These are phyloP conservation scores for Pleurotus platypus DNA, from an alignment of 768 basidiomycete genomes.

Conservation along the genomic window DNA sequence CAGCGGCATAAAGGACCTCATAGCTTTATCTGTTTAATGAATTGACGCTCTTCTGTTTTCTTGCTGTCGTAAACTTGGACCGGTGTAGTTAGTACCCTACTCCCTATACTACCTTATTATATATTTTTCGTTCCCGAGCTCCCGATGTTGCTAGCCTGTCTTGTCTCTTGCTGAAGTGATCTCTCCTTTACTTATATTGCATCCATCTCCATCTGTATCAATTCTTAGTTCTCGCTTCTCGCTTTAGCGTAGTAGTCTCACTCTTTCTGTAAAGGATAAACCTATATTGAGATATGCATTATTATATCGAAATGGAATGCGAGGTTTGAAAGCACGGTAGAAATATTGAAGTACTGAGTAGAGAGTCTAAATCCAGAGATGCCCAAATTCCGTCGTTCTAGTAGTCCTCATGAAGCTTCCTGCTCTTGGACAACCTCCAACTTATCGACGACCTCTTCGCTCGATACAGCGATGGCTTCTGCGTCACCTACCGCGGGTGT, in stretches of 20 bases:
- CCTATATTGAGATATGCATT: conserved; percentile 9
- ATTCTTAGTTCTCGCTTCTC: conserved; percentile 1
- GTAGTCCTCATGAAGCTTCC: conserved; percentile 9
- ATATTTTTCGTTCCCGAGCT: not conserved
- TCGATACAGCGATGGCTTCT: conserved; percentile 27
- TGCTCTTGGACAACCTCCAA: conserved; percentile 34
- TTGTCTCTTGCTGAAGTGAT: conserved; percentile 5
- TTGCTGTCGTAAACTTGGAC: conserved; percentile 5
- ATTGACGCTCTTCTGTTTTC: conserved; percentile 8
- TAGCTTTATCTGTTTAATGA: conserved; percentile 11
- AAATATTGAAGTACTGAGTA: conserved; percentile 2
- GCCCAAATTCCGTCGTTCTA: conserved; percentile 18
- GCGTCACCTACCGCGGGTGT: conserved; percentile 33
- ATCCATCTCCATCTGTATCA: conserved; percentile 2
- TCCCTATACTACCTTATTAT: not conserved
- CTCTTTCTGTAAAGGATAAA: conserved; percentile 8
- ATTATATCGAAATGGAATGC: conserved; percentile 2
- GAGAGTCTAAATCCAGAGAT: conserved; percentile 16
- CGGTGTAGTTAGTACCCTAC: not conserved
- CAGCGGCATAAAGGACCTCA: conserved; percentile 24
- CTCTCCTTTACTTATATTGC: not conserved
- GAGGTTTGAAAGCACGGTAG: not conserved
- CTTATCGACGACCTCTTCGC: conserved; percentile 39
- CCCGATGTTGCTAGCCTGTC: not conserved
- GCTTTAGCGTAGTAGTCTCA: conserved; percentile 3